These are phyloP conservation scores for Shiraia bambusicola DNA, from an alignment of 2,329 filamentous ascomycete genomes.

Conservation along the genomic window DNA sequence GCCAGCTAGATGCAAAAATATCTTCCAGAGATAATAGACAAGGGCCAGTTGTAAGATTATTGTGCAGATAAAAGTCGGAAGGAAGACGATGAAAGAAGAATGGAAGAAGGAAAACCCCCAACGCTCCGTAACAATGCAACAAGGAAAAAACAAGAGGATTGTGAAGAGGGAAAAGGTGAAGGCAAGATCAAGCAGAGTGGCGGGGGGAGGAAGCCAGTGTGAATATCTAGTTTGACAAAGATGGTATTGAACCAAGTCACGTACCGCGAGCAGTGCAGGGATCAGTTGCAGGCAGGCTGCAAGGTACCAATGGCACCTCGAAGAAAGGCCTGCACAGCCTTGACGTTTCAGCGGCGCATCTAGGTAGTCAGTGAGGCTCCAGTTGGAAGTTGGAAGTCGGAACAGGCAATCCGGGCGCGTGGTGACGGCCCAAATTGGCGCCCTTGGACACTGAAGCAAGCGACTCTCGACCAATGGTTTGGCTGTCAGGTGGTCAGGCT, in stretches of 20 bases:
- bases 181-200: background rate
- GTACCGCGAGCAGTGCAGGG: conserved; percentile 45
- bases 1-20: conserved; percentile 20
- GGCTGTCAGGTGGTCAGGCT: conserved; percentile 37
- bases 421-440: conserved; percentile 43
- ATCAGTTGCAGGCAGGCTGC: conserved; percentile 39
- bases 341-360: conserved; percentile 46
- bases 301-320: conserved; percentile 42
- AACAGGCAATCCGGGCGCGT: conserved; percentile 35
- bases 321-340: conserved; percentile 41
- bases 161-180: conserved; percentile 19
- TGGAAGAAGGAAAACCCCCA: conserved; percentile 21
- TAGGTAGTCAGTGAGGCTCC: conserved; percentile 47
- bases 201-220: conserved; percentile 6
- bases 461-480: conserved; percentile 44
- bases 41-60: conserved; percentile 18
- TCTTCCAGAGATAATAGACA: conserved; percentile 35
- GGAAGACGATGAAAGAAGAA: conserved; percentile 31
- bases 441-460: conserved; percentile 36
- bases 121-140: conserved; percentile 43
- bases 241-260: conserved; percentile 34
- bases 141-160: conserved; percentile 34
- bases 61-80: conserved; percentile 22
- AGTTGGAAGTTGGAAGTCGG: too few relatives aligned
- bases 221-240: conserved; percentile 32